Conservation (phyloP, 1,139 yeast species). For the Saccharomyces hybrid region DNA sequence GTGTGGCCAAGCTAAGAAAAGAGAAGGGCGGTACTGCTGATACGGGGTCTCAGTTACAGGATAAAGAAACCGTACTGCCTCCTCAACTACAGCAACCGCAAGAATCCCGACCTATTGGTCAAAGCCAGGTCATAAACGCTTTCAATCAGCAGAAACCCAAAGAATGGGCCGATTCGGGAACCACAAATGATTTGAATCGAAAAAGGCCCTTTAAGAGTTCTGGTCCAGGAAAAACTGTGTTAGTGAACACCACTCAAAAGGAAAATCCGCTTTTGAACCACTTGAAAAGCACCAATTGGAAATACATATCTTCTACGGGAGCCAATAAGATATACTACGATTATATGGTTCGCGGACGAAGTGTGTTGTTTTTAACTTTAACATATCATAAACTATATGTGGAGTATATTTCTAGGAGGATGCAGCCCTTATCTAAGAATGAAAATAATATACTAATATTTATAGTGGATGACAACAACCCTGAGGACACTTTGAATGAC, state of each 20-base stretch:
- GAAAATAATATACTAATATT: slow-evolving; percentile 58
- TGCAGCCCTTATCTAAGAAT: slow-evolving; percentile 48
- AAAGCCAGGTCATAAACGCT: slow-evolving; percentile 18
- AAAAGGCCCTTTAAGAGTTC: slow-evolving; percentile 10
- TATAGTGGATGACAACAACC: slow-evolving; percentile 72
- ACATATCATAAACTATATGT: slow-evolving; percentile 83
- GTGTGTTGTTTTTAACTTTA: slow-evolving; percentile 65
- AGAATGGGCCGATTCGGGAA: background rate
- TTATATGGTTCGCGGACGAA: slow-evolving; percentile 55
- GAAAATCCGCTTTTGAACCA: slow-evolving; percentile 52
- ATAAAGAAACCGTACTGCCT: background rate
- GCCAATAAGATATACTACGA: slow-evolving; percentile 49
- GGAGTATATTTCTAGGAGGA: slow-evolving; percentile 69
- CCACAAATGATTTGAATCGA: slow-evolving; percentile 2
- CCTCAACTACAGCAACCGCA: background rate
- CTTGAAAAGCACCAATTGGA: slow-evolving; percentile 44
- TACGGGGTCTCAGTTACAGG: background rate
- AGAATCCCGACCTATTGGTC: background rate
- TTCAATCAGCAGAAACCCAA: slow-evolving; percentile 19
- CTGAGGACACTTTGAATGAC: slow-evolving; percentile 59
- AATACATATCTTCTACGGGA: slow-evolving; percentile 36
- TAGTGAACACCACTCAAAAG: slow-evolving; percentile 48
- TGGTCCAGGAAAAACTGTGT: slow-evolving; percentile 27
- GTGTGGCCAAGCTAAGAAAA: slow-evolving; percentile 44
- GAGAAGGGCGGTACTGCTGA: slow-evolving; percentile 14